Conservation (phyloP, 176 grass and related monocot species). For the Musa troglodytarum region DNA sequence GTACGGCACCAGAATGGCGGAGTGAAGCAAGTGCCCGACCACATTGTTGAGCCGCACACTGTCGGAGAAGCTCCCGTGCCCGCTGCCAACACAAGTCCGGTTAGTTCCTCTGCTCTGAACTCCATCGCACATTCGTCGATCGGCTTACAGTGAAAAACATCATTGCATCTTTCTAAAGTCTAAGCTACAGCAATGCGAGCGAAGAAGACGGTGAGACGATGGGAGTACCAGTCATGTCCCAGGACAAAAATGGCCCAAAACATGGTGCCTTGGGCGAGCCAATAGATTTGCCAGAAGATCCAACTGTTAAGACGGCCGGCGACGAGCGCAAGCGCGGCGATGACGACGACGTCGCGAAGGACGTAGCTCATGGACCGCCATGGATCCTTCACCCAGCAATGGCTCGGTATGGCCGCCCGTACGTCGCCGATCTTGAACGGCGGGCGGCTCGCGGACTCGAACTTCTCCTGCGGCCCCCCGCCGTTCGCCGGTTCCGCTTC, state of each 20-base stretch:
- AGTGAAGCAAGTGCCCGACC: slow-evolving; percentile 14
- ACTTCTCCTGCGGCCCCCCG: not conserved
- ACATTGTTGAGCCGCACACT: slow-evolving; percentile 7
- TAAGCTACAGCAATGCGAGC: too few species aligned
- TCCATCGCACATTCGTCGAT: too few species aligned
- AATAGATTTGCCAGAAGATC: slow-evolving; percentile 44
- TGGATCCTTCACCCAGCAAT: slow-evolving; percentile 65
- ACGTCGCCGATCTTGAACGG: slow-evolving; percentile 85
- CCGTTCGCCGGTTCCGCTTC: not conserved
- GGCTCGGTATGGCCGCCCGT: slow-evolving; percentile 52
- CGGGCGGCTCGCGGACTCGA: slow-evolving; percentile 48
- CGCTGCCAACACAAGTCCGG: not conserved
- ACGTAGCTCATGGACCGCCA: slow-evolving; percentile 64
- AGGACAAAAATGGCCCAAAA: slow-evolving; percentile 56
- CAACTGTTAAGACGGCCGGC: slow-evolving; percentile 21
- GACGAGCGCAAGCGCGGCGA: slow-evolving; percentile 20
- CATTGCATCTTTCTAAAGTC: too few species aligned
- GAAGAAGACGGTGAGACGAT: too few species aligned
- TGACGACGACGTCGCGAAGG: slow-evolving; percentile 30
- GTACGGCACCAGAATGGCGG: slow-evolving; percentile 15
- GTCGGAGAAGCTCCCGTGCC: slow-evolving; percentile 23
- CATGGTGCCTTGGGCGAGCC: slow-evolving; percentile 50
- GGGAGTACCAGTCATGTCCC: slow-evolving; percentile 40
- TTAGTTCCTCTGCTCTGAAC: too few species aligned
- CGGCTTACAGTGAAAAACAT: too few species aligned